These are phyloP conservation scores for Agaricus subrufescens DNA, from an alignment of 768 basidiomycete species.

Conservation along the genomic window DNA sequence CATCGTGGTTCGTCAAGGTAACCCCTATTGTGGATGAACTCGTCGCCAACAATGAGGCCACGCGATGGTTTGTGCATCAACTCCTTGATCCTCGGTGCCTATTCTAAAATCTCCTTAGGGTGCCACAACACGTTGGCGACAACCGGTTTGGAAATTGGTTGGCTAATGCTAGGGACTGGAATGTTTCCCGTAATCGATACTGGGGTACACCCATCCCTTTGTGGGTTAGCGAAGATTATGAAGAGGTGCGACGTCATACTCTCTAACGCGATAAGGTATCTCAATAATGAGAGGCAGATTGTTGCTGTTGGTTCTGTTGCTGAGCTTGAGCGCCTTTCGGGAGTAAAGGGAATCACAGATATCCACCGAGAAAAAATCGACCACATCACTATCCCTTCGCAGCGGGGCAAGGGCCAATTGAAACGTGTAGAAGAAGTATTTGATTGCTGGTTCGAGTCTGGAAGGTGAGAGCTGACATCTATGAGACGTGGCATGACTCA, in stretches of 20 bases:
- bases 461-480: conserved; percentile 52
- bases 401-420: conserved; percentile 78
- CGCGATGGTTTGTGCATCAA: conserved; percentile 62
- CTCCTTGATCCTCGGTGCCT: background rate
- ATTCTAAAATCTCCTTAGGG: conserved; percentile 47
- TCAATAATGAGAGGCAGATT: conserved; percentile 38
- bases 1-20: conserved; percentile 93
- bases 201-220: conserved; percentile 98
- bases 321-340: conserved; percentile 83
- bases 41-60: conserved; percentile 85
- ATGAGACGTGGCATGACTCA: background rate
- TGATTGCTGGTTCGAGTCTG: conserved; percentile 99
- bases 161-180: conserved; percentile 98
- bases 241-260: conserved; percentile 55
- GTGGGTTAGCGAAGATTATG: conserved; percentile 90
- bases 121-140: conserved; percentile 87
- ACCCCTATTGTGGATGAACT: conserved; percentile 81
- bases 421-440: conserved; percentile 97
- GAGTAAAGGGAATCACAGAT: conserved; percentile 79
- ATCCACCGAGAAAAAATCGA: conserved; percentile 94
- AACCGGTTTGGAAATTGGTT: conserved; percentile 96
- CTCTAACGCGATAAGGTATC: background rate
- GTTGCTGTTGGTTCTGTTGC: conserved; percentile 85
- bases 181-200: conserved; percentile 96
- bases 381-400: conserved; percentile 92